These are phyloP conservation scores for Colletotrichum sp. DNA, from an alignment of 2,329 filamentous ascomycete species.

Conservation along the genomic window DNA sequence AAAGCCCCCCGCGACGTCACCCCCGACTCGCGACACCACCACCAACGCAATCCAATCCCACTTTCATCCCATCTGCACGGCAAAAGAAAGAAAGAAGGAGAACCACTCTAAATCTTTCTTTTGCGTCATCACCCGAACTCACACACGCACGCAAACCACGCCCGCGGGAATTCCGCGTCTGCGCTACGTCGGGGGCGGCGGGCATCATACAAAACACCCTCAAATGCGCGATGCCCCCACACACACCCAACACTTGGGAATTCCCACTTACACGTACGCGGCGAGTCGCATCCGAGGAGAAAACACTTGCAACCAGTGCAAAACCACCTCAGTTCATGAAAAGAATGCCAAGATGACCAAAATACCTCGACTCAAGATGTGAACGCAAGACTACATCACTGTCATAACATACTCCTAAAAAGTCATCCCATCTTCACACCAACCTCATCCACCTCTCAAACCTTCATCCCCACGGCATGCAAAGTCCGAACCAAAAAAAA, in stretches of 20 bases:
- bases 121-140: not conserved
- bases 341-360: not conserved
- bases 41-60: not conserved
- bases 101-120: not conserved
- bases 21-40: not conserved
- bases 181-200: not conserved
- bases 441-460: not conserved
- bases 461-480: not conserved
- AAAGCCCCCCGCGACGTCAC: not conserved
- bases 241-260: not conserved
- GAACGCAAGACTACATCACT: not conserved
- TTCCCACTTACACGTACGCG: not conserved
- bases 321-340: not conserved
- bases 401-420: not conserved
- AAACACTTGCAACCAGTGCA: not conserved
- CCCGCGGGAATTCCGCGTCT: not conserved
- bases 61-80: not conserved
- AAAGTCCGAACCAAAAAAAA: not conserved
- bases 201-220: not conserved
- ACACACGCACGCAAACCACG: too few relatives aligned
- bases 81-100: not conserved
- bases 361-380: not conserved
- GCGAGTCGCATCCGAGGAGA: not conserved
- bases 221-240: not conserved
- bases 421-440: not conserved